These are phyloP conservation scores for Monarda citriodora DNA, from an alignment of 305 asterid genomes.

Conservation along the genomic window DNA sequence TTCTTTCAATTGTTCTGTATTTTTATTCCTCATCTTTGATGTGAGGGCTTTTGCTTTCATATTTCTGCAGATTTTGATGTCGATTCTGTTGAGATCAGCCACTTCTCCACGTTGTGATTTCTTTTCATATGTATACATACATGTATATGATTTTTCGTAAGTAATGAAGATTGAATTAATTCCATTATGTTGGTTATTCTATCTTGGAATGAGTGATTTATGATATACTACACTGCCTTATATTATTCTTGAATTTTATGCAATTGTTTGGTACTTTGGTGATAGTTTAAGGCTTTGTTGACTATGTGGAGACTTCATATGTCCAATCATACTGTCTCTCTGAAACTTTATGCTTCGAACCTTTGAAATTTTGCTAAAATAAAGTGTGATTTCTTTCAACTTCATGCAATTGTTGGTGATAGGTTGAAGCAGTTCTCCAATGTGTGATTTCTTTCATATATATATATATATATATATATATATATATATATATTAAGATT, in stretches of 20 bases:
- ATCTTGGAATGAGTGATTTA: neutral
- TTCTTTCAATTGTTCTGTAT: constrained; percentile 12
- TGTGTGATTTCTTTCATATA: too few species aligned
- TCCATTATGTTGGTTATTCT: constrained; percentile 8
- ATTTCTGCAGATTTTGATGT: constrained; percentile 34
- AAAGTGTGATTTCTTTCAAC: too few species aligned
- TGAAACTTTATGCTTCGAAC: too few species aligned
- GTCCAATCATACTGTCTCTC: neutral
- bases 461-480: too few species aligned
- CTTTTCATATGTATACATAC: neutral
- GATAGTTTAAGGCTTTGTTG: constrained; percentile 37
- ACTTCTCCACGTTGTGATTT: constrained; percentile 17
- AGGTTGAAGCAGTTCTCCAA: too few species aligned
- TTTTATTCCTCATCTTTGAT: constrained; percentile 24
- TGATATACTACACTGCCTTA: constrained; percentile 7
- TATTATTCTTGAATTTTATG: constrained; percentile 13
- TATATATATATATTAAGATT: too few species aligned
- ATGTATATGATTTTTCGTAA: neutral
- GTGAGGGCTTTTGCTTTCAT: constrained; percentile 34
- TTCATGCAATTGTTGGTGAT: too few species aligned
- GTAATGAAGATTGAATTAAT: neutral
- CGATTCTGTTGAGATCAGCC: constrained; percentile 39
- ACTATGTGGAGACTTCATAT: constrained; percentile 27
- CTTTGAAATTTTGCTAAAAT: too few species aligned
- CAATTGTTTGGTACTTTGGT: constrained; percentile 14